Evolutionary conservation across 83 land plant genomes (phyloP), one percentile per base, ranked within the genome.

Genomic region (Isoetes engelmannii): DNA sequence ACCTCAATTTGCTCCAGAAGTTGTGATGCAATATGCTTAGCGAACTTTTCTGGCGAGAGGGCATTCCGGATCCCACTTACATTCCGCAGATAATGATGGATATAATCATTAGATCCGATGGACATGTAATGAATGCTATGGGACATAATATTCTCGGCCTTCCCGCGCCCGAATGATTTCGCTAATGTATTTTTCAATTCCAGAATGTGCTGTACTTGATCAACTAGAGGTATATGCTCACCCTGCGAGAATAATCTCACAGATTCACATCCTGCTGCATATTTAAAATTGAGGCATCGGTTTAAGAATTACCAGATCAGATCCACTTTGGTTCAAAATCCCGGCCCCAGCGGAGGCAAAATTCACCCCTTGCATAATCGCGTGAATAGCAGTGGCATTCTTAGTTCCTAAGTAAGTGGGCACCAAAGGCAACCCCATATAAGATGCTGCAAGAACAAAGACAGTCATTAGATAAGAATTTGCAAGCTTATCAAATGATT

Each of bases 301-400:
- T n/a, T n/a, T n/a, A n/a, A 47, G n/a, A n/a, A n/a, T n/a, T 78
- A 87, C 96, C 82, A 85, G 69, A 74, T 87, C 87, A 37, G 84
- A 74, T 7, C 89, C 92, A 46, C 85, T 88, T 7, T 83, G 51
- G 74, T 80, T 74, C 45, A 87, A 75, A 49, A 87, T 80, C 13
- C 92, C 89, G 67, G 87, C 89, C 42, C 84, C 89, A 43, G 92
- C 89, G 48, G 92, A 90, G 12, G 96, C 92, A 70, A 81, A 90
- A 78, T 85, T 90, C 43, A 82, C 80, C 6, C 96, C 96, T 13
- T 74, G 83, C 57, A n/a, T n/a, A n/a, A n/a, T n/a, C n/a, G n/a
- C n/a, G n/a, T n/a, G n/a, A n/a, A n/a, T n/a, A n/a, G n/a, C n/a
- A n/a, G n/a, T n/a, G n/a, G n/a, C n/a, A n/a, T n/a, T n/a, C n/a